These are phyloP conservation scores for Chlorella sp. DNA, from an alignment of 139 green algal genomes.

Conservation along the genomic window DNA sequence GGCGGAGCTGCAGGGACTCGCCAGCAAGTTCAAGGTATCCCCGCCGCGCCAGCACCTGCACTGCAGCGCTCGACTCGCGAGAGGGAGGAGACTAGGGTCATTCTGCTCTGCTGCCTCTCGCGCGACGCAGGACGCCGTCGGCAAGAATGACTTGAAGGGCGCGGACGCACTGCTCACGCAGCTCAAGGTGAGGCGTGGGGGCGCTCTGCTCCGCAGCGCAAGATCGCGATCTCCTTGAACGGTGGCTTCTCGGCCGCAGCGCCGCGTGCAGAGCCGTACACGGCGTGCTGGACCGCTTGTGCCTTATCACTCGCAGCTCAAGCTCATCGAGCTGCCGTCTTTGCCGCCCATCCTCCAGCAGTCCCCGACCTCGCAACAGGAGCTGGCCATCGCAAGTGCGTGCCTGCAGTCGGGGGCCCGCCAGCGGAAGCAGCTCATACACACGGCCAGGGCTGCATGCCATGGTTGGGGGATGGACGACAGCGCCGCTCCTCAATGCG, in stretches of 20 bases:
- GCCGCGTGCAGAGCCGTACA: too few species aligned
- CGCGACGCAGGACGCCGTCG: conserved; percentile 39
- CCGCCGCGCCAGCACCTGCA: too few species aligned
- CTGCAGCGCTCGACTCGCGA: too few species aligned
- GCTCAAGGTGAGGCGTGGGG: conserved; percentile 48
- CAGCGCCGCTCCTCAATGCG: neutral
- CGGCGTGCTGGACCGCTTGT: too few species aligned
- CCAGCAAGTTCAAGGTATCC: too few species aligned
- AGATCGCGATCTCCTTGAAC: neutral
- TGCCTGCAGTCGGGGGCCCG: neutral
- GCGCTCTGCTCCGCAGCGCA: neutral
- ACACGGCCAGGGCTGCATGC: neutral
- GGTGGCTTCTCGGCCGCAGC: too few species aligned
- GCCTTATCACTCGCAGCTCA: conserved; percentile 45
- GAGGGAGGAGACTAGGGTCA: too few species aligned
- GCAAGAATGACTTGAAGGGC: conserved; percentile 38
- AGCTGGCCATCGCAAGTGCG: conserved; percentile 73
- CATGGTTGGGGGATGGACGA: neutral
- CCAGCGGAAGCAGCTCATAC: neutral
- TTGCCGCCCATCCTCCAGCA: conserved; percentile 62
- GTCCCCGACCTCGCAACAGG: conserved; percentile 55
- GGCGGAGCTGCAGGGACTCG: too few species aligned
- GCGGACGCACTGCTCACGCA: conserved; percentile 31
- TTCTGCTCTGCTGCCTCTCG: too few species aligned
- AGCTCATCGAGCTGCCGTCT: conserved; percentile 67